Percentiles rank a stretch among this genome's conserved stretches.
phyloP scores from a whole-genome alignment of 140 eudicot genomes.

The Oenanthe javanica region DNA sequence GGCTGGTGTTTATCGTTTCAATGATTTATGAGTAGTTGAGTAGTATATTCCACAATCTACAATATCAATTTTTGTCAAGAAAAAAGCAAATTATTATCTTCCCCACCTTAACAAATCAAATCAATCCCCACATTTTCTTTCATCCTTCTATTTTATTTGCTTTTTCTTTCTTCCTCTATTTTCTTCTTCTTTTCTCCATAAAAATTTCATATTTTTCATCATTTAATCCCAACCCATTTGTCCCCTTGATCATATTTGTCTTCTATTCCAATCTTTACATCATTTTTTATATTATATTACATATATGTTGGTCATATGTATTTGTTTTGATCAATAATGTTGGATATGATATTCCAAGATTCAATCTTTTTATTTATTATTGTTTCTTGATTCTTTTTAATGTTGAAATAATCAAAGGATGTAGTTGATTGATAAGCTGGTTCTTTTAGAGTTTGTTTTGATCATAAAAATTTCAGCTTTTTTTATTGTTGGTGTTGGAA shows the following conservation, averaged over 20 bases:
- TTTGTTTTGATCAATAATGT: slow-evolving; percentile 10
- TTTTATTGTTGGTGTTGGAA: not conserved
- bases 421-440: slow-evolving; percentile 6
- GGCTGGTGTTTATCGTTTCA: not conserved
- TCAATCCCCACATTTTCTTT: slow-evolving; percentile 5
- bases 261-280: not conserved
- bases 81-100: slow-evolving; percentile 1
- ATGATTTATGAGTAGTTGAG: not conserved
- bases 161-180: not conserved
- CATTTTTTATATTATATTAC: not conserved
- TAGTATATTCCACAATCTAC: not conserved
- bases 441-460: not conserved
- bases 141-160: not conserved
- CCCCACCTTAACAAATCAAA: not conserved
- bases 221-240: not conserved
- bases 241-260: not conserved
- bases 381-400: not conserved
- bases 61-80: not conserved
- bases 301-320: not conserved
- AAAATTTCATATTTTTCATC: slow-evolving; percentile 1
- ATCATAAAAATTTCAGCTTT: not conserved
- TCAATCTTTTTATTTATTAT: not conserved
- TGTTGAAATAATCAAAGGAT: slow-evolving; percentile 4
- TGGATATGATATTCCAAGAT: slow-evolving; percentile 1
- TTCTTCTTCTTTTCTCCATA: not conserved